Conservation (phyloP, 2,329 filamentous ascomycete genomes). For the Hymenoscyphus infarciens region DNA sequence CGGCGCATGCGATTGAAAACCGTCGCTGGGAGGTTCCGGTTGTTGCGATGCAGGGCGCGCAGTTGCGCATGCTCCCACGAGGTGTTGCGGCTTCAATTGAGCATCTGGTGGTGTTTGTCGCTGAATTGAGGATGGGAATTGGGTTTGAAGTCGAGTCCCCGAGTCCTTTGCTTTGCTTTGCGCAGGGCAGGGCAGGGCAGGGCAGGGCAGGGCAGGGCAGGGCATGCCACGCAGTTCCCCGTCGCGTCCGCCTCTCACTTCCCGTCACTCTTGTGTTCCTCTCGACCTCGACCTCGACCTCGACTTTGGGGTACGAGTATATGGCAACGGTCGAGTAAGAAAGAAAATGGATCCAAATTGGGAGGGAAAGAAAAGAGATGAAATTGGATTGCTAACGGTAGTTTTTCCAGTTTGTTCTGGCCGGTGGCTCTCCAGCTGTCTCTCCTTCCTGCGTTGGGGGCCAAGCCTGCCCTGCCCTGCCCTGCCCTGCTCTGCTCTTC, state of each 20-base stretch:
- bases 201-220: too few species aligned
- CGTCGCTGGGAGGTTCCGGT: neutral
- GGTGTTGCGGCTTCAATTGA: constrained; percentile 9
- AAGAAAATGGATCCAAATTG: neutral
- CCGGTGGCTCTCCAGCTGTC: too few species aligned
- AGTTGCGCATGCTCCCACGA: neutral
- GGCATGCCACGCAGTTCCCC: too few species aligned
- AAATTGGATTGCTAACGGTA: neutral
- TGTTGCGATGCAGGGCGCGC: neutral
- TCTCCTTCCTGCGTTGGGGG: too few species aligned
- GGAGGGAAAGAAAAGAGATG: neutral
- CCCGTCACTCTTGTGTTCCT: neutral
- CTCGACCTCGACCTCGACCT: neutral
- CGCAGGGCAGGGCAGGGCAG: too few species aligned
- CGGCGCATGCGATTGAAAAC: constrained; percentile 11
- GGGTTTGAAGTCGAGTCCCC: neutral
- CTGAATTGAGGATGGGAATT: neutral
- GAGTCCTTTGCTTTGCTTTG: too few species aligned
- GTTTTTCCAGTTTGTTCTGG: too few species aligned
- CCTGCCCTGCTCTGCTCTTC: neutral
- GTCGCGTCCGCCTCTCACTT: too few species aligned
- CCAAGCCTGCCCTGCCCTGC: neutral
- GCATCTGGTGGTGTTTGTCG: constrained; percentile 2
- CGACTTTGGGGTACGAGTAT: neutral
- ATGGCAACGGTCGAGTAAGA: neutral